Base-by-base conservation (phyloP, 148 eudicot genomes). In the Beta vulgaris region DNA sequence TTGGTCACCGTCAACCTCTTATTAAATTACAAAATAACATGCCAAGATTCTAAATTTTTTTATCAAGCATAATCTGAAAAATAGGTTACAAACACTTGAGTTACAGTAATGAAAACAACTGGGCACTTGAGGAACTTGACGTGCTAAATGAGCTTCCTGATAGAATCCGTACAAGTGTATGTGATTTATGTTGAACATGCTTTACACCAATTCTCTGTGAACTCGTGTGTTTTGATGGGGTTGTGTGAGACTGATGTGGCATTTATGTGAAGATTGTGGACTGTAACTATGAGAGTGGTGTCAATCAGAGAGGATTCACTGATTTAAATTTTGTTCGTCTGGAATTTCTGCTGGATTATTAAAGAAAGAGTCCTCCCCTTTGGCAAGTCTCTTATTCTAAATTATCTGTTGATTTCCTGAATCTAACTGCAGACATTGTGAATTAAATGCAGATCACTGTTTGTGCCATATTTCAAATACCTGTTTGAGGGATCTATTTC, bases 381-480 rank as follows among this genome's bases (percentile, higher is more conserved):
- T n/a, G n/a, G n/a, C n/a, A n/a, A n/a, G n/a, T n/a, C n/a, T n/a
- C n/a, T n/a, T n/a, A n/a, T n/a, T 58, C 29, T 40, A 16, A 2
- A 14, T 18, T 73, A 72, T 29, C 14, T 42, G 36, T 7, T 13
- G 44, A 12, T 12, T 58, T 51, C 61, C 26, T 21, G 25, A 72
- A 34, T 64, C 36, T 54, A 28, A 80, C 71, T 43, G 43, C 55
- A 16, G 49, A 25, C n/a, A 21, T 25, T 72, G 28, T 73, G 40
- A 19, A 71, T 77, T 71, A 25, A 54, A 15, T 39, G 77, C 90
- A 94, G 98, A 69, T 89, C 96, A 16, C 74, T 92, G 49, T 95
- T 95, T 88, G 97, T 95, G 16, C 97, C 98, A 54, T 89, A 92
- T 87, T 95, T 95, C 87, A 95, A 95, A 80, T 89, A 89, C 83